Evolutionary conservation across 495 filamentous ascomycete genomes (phyloP).

Genomic region (Aspergillus egyptiacus): DNA sequence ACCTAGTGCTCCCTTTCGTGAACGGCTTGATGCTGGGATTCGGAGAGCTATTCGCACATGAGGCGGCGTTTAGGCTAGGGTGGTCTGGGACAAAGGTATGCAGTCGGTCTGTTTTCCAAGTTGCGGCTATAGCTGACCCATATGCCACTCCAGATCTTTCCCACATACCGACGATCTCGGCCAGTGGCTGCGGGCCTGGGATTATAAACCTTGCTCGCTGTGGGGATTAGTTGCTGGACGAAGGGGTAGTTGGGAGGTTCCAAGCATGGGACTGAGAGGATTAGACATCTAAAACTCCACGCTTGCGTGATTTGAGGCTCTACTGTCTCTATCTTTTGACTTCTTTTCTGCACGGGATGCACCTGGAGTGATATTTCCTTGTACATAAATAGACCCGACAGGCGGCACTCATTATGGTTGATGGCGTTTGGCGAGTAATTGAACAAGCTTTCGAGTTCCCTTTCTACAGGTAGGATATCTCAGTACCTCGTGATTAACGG

Average conservation of each 20-base stretch:
- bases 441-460: background rate
- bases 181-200: slow-evolving; percentile 64
- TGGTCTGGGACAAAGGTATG: slow-evolving; percentile 91
- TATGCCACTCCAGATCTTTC: slow-evolving; percentile 53
- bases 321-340: background rate
- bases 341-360: slow-evolving; percentile 6
- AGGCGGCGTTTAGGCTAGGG: slow-evolving; percentile 84
- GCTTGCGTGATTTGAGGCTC: background rate
- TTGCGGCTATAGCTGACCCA: slow-evolving; percentile 1
- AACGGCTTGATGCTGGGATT: slow-evolving; percentile 99
- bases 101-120: background rate
- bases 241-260: too few species aligned
- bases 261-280: too few species aligned
- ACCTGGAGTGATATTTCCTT: slow-evolving; percentile 17
- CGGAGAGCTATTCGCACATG: slow-evolving; percentile 92
- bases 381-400: slow-evolving; percentile 32
- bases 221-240: slow-evolving; percentile 5
- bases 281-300: slow-evolving; percentile 10
- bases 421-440: slow-evolving; percentile 28
- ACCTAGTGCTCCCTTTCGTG: slow-evolving; percentile 87
- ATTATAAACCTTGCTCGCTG: background rate
- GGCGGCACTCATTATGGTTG: slow-evolving; percentile 13
- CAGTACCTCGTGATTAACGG: too few species aligned
- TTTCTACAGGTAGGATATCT: too few species aligned
- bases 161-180: slow-evolving; percentile 50